A percentile compares a stretch with the other conserved stretches of the same genome.
These are phyloP conservation scores for Sporothrix mexicana DNA, from an alignment of 2,329 filamentous ascomycete genomes.

Conservation along the genomic window DNA sequence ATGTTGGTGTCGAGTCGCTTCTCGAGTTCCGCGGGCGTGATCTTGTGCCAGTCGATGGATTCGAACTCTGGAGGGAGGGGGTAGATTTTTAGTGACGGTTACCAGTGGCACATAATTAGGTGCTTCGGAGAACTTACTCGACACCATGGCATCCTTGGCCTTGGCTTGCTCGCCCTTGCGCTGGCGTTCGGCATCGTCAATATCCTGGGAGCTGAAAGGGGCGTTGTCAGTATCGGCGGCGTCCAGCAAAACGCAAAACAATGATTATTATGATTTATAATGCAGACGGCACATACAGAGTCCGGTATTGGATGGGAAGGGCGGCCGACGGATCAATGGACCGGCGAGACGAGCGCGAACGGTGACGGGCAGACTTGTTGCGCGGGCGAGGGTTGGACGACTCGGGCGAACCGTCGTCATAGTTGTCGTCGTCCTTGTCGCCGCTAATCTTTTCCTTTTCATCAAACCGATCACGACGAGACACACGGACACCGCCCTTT, in stretches of 20 bases:
- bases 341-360: constrained; percentile 39
- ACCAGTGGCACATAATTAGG: neutral
- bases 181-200: constrained; percentile 57
- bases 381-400: neutral
- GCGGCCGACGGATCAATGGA: constrained; percentile 50
- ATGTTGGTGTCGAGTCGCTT: constrained; percentile 64
- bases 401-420: neutral
- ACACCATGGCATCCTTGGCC: constrained; percentile 43
- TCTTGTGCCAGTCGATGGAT: constrained; percentile 70
- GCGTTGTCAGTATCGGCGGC: neutral
- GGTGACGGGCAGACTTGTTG: neutral
- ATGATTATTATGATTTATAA: too few relatives aligned
- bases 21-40: constrained; percentile 62
- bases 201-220: constrained; percentile 55
- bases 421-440: neutral
- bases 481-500: constrained; percentile 19
- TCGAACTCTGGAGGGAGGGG: constrained; percentile 57
- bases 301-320: constrained; percentile 61
- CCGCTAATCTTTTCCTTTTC: neutral
- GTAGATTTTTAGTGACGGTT: neutral
- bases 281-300: constrained; percentile 55
- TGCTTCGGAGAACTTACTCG: neutral
- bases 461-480: constrained; percentile 3
- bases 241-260: neutral
- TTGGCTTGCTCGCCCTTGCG: constrained; percentile 36